Percentiles rank a stretch among this genome's conserved stretches.
These are phyloP conservation scores for Mortierella sp. DNA, from an alignment of 371 early-diverging fungal genomes.

Conservation along the genomic window DNA sequence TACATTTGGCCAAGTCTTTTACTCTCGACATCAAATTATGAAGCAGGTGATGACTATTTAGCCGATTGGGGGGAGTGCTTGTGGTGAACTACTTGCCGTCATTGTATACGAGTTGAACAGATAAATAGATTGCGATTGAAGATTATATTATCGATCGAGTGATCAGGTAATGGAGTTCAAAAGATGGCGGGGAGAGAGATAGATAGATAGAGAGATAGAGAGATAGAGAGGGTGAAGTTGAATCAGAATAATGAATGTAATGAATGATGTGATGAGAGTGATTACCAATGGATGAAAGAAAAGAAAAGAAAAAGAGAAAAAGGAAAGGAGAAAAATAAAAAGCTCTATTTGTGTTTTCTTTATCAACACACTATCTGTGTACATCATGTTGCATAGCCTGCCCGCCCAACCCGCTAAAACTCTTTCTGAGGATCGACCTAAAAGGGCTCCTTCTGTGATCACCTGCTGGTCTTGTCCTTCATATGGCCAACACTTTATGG, in stretches of 20 bases:
- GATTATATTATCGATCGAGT: not conserved
- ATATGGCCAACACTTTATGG: too few relatives aligned
- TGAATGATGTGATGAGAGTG: not conserved
- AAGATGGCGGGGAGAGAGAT: not conserved
- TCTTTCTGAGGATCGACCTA: too few relatives aligned
- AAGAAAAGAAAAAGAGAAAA: not conserved
- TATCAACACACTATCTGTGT: not conserved
- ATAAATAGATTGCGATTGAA: not conserved
- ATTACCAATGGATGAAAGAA: not conserved
- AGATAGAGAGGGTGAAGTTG: not conserved
- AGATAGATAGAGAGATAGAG: not conserved
- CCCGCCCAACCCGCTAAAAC: too few relatives aligned
- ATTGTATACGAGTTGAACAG: conserved; percentile 14
- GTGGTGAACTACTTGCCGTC: conserved; percentile 27
- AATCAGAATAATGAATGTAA: not conserved
- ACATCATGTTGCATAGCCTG: too few relatives aligned
- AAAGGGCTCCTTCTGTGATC: too few relatives aligned
- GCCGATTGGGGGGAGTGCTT: conserved; percentile 15
- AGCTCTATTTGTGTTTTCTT: not conserved
- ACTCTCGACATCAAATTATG: not conserved
- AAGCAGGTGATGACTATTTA: not conserved
- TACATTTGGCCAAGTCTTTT: not conserved
- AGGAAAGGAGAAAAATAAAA: not conserved
- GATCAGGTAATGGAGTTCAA: not conserved
- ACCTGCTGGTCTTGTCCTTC: too few relatives aligned